phyloP scores from a whole-genome alignment of 306 rosid genomes.

The Prinsepia uniflora region DNA sequence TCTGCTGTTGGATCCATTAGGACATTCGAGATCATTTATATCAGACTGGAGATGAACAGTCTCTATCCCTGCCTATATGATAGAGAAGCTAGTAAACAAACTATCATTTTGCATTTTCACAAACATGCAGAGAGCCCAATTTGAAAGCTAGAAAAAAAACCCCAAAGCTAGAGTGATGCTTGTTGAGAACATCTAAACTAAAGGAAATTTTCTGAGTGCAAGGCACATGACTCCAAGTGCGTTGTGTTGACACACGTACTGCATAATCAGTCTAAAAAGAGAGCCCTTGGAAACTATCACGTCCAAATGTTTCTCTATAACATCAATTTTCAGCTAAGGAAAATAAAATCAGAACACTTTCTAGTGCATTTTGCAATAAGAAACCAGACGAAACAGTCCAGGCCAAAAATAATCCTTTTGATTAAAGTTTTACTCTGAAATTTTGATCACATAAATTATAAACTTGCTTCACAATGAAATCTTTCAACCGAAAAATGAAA shows the following conservation, averaged over 20 bases:
- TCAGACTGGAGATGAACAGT: constrained; percentile 12
- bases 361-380: neutral
- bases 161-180: neutral
- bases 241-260: neutral
- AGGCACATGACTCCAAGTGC: neutral
- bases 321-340: neutral
- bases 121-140: neutral
- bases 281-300: neutral
- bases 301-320: neutral
- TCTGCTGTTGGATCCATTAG: neutral
- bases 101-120: neutral
- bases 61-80: constrained; percentile 5
- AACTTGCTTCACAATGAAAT: constrained; percentile 9
- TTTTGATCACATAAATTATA: constrained; percentile 4
- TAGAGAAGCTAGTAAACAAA: constrained; percentile 1
- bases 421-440: neutral
- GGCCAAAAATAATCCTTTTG: neutral
- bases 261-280: neutral
- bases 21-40: neutral
- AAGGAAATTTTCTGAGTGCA: neutral
- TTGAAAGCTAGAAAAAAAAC: neutral
- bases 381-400: constrained; percentile 3
- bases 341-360: neutral
- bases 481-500: neutral
- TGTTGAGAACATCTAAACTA: neutral